Evolutionary conservation across 768 basidiomycete species (phyloP).

Genomic region (Neoboletus subvelutipes): DNA sequence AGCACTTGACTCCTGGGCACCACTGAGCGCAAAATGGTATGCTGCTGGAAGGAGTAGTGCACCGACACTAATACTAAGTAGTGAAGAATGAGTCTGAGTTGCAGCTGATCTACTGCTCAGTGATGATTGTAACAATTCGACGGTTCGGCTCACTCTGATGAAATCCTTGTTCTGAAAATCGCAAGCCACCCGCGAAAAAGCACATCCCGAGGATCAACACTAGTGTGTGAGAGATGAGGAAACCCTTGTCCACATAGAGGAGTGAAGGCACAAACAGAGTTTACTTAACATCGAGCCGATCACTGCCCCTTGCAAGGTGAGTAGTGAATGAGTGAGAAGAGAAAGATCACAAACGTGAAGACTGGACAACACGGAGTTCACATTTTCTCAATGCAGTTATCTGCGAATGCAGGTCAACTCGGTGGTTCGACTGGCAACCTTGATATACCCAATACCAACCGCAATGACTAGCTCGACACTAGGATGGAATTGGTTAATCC

Average conservation of each 20-base stretch:
- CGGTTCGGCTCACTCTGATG: conserved; percentile 53
- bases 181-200: conserved; percentile 81
- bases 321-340: not conserved
- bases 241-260: not conserved
- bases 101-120: conserved; percentile 38
- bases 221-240: conserved; percentile 26
- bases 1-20: conserved; percentile 18
- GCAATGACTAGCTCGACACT: conserved; percentile 70
- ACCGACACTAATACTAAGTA: conserved; percentile 77
- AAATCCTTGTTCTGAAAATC: conserved; percentile 79
- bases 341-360: conserved; percentile 53
- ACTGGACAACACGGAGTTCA: conserved; percentile 79
- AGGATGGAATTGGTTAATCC: not conserved
- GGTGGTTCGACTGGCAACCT: not conserved
- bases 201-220: conserved; percentile 88
- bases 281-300: conserved; percentile 85
- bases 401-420: conserved; percentile 24
- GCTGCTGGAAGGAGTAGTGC: conserved; percentile 78
- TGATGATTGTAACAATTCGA: not conserved
- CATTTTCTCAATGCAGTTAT: conserved; percentile 80
- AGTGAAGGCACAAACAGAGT: conserved; percentile 44
- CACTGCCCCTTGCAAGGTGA: conserved; percentile 41
- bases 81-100: conserved; percentile 71
- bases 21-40: conserved; percentile 59
- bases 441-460: conserved; percentile 41